A percentile compares a stretch with the other conserved stretches of the same genome.
phyloP scores from a whole-genome alignment of 768 basidiomycete genomes.

The Suillus discolor region DNA sequence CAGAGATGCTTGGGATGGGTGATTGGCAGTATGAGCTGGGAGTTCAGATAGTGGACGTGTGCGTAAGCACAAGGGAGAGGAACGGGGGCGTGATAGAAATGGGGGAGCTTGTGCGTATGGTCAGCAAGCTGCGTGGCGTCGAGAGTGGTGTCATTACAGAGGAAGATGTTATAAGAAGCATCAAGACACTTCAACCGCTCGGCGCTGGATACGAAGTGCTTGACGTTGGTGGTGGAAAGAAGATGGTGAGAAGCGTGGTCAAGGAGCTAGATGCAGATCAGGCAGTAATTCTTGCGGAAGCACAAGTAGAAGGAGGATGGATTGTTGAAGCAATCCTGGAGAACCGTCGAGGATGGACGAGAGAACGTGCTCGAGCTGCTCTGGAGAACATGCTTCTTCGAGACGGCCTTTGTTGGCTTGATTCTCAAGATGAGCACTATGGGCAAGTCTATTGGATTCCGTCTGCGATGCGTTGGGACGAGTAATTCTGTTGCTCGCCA shows the following conservation, averaged over 20 bases:
- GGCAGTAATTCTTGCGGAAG: constrained; percentile 75
- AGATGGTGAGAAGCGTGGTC: constrained; percentile 88
- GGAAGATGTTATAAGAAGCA: constrained; percentile 81
- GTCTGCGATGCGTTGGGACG: constrained; percentile 85
- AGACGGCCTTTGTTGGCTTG: constrained; percentile 94
- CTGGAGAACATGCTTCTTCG: constrained; percentile 88
- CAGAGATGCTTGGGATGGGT: constrained; percentile 81
- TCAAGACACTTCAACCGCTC: constrained; percentile 85
- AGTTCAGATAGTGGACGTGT: constrained; percentile 92
- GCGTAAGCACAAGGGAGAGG: constrained; percentile 81
- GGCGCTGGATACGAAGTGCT: constrained; percentile 91
- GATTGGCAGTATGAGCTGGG: constrained; percentile 98
- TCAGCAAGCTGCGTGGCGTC: constrained; percentile 75
- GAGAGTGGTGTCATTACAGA: constrained; percentile 73
- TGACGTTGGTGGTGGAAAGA: constrained; percentile 64
- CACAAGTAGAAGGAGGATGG: constrained; percentile 67
- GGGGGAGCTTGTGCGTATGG: constrained; percentile 77
- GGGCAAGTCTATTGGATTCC: constrained; percentile 85
- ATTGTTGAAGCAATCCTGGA: constrained; percentile 68
- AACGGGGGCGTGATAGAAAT: constrained; percentile 95
- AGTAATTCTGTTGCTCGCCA: constrained; percentile 32
- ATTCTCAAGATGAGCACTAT: constrained; percentile 75
- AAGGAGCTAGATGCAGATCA: constrained; percentile 92
- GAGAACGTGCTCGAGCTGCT: constrained; percentile 73
- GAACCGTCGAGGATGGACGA: constrained; percentile 69